phyloP scores from a whole-genome alignment of 352 stramenopile species.

The Globisporangium polare region DNA sequence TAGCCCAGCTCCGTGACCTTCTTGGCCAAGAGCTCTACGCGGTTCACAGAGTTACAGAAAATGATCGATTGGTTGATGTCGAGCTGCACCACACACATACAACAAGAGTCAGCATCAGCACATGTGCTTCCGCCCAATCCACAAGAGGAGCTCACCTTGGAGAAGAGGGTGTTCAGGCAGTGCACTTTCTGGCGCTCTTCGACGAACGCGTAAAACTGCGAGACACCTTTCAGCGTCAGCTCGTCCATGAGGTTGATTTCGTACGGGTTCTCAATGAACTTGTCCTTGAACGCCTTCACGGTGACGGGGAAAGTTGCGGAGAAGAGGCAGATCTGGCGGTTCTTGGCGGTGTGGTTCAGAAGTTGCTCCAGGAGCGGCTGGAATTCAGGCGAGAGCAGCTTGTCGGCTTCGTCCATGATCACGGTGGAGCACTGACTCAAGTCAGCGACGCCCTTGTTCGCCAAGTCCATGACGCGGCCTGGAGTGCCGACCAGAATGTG shows the following conservation, averaged over 20 bases:
- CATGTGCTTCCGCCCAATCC: background rate
- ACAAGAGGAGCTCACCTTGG: conserved; percentile 47
- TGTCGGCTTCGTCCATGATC: conserved; percentile 99
- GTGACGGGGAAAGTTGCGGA: conserved; percentile 99
- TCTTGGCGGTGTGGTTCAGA: conserved; percentile 90
- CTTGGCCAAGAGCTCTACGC: conserved; percentile 98
- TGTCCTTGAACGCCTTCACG: conserved; percentile 99
- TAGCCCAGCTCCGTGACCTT: conserved; percentile 99
- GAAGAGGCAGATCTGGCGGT: conserved; percentile 99
- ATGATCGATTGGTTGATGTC: conserved; percentile 99
- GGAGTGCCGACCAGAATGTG: conserved; percentile 99
- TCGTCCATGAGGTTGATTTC: conserved; percentile 99
- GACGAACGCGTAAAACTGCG: conserved; percentile 99
- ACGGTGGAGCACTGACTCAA: conserved; percentile 96
- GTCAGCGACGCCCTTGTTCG: conserved; percentile 97
- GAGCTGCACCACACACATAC: conserved; percentile 34
- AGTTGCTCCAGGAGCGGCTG: conserved; percentile 97
- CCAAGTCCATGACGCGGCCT: conserved; percentile 97
- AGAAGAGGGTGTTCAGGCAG: conserved; percentile 99
- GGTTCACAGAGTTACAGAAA: conserved; percentile 99
- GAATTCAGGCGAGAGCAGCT: conserved; percentile 98
- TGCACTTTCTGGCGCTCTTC: conserved; percentile 99
- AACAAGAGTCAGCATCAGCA: background rate
- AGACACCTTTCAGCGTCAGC: conserved; percentile 98
- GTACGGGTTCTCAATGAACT: conserved; percentile 97